phyloP scores from a whole-genome alignment of 176 grass and related monocot species.

The Dactylis glomerata region DNA sequence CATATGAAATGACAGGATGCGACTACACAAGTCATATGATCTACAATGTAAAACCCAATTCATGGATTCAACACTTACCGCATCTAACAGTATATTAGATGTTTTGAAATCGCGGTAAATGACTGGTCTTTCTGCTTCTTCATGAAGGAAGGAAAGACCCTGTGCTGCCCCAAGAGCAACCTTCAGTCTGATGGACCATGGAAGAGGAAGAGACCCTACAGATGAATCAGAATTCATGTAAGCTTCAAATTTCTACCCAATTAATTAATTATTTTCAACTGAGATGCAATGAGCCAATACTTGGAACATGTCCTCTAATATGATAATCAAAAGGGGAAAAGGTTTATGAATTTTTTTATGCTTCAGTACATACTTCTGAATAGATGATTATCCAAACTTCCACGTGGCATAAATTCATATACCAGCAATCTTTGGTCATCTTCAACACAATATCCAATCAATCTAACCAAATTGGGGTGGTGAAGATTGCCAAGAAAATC shows the following conservation, averaged over 20 bases:
- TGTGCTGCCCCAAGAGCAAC: conserved; percentile 79
- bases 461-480: conserved; percentile 71
- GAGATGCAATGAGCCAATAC: background rate
- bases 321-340: background rate
- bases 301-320: background rate
- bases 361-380: conserved; percentile 68
- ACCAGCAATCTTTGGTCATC: conserved; percentile 90
- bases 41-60: background rate
- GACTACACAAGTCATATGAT: background rate
- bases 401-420: conserved; percentile 89
- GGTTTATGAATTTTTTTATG: background rate
- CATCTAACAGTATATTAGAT: conserved; percentile 75
- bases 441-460: conserved; percentile 89
- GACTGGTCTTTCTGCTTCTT: conserved; percentile 84
- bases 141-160: conserved; percentile 75
- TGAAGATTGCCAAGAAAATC: conserved; percentile 81
- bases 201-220: conserved; percentile 72
- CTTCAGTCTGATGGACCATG: conserved; percentile 75
- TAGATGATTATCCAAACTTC: conserved; percentile 85
- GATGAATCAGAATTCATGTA: conserved; percentile 8
- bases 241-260: background rate
- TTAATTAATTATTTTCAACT: background rate
- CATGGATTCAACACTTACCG: conserved; percentile 28
- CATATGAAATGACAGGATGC: conserved; percentile 7
- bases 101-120: conserved; percentile 94